Conservation (phyloP, 441 rosid species). For the Croton setiger region DNA sequence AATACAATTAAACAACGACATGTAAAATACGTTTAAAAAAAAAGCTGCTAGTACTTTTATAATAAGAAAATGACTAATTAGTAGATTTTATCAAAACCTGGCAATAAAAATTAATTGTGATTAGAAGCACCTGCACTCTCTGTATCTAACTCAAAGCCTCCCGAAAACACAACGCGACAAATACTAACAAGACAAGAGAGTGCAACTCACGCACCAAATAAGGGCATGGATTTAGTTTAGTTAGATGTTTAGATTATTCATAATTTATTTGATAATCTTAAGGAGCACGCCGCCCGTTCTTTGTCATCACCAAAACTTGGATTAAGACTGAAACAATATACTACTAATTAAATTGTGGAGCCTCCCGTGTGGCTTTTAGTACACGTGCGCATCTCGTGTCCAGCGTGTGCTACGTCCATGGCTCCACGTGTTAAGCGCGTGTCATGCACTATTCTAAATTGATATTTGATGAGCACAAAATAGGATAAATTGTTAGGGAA, state of each 20-base stretch:
- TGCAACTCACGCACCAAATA: neutral
- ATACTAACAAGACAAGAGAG: neutral
- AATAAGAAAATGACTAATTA: no score
- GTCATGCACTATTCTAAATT: neutral
- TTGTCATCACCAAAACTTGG: constrained; percentile 20
- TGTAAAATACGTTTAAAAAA: no score
- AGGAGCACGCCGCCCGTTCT: constrained; percentile 25
- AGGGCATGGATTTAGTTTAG: neutral
- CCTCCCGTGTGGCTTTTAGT: constrained; percentile 3
- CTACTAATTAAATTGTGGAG: neutral
- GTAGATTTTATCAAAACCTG: no score
- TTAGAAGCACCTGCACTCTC: no score
- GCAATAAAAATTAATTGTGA: no score
- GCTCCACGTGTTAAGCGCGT: constrained; percentile 17
- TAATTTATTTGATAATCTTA: neutral
- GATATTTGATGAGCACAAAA: no score
- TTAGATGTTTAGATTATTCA: no score
- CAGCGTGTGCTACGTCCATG: constrained; percentile 8
- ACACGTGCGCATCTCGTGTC: constrained; percentile 8
- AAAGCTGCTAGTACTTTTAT: no score
- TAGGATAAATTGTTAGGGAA: no score
- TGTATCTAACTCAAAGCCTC: no score
- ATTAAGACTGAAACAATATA: neutral
- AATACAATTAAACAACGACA: no score
- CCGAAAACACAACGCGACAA: no score